These are phyloP conservation scores for Histomonas meleagridis DNA, from an alignment of 208 protist genomes.

Conservation along the genomic window DNA sequence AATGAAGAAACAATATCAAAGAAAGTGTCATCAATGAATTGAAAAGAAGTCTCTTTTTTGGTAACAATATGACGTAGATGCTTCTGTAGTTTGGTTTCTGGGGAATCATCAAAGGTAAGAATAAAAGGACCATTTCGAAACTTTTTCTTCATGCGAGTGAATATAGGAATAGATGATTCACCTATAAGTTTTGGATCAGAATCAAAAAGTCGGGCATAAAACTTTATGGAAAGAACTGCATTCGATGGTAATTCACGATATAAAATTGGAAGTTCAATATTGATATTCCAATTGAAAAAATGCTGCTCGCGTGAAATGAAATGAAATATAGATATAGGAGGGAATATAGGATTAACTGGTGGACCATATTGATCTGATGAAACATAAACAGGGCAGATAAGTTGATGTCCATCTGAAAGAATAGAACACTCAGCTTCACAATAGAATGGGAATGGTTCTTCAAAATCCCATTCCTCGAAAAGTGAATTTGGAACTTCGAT, in stretches of 20 bases:
- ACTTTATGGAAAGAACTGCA: not conserved
- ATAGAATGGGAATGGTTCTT: not conserved
- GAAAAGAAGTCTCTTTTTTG: not conserved
- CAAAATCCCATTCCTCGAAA: not conserved
- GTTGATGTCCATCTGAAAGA: not conserved
- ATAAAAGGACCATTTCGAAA: not conserved
- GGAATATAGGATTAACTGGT: not conserved
- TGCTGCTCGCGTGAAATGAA: not conserved
- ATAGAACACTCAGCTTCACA: not conserved
- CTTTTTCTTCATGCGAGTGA: not conserved
- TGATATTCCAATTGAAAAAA: constrained; percentile 11
- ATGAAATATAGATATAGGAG: not conserved
- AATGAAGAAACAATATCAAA: not conserved
- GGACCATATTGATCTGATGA: not conserved
- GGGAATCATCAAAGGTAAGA: not conserved
- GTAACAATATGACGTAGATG: not conserved
- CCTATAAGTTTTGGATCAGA: not conserved
- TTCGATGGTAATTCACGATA: constrained; percentile 4
- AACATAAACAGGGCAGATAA: not conserved
- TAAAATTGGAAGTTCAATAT: constrained; percentile 10
- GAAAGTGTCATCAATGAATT: constrained; percentile 34
- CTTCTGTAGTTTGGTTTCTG: not conserved
- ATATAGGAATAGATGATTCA: not conserved
- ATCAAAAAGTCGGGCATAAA: not conserved
- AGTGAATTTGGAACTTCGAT: not conserved